Evolutionary conservation across 208 protist genomes (phyloP), one percentile per base, ranked within the genome.

Genomic region (Acanthamoeba divionensis): DNA sequence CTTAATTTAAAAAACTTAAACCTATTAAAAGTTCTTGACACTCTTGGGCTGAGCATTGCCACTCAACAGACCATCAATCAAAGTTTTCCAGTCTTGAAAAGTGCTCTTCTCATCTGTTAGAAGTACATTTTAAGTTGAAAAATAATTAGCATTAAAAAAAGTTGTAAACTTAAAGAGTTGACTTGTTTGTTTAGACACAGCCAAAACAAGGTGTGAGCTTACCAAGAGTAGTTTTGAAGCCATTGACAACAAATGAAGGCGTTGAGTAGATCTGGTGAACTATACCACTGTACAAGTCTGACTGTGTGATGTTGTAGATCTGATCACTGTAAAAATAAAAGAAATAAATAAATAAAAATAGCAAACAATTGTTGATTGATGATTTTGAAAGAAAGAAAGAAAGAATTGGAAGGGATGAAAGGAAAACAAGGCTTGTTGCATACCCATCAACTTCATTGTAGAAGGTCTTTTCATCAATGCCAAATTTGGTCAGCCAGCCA

Each of bases 181-280:
- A n/a, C n/a, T n/a, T n/a, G n/a, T n/a, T n/a, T n/a, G n/a, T n/a
- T n/a, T n/a, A n/a, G n/a, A n/a, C n/a, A n/a, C n/a, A n/a, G n/a
- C n/a, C n/a, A n/a, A n/a, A n/a, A n/a, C n/a, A n/a, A n/a, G n/a
- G n/a, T n/a, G n/a, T n/a, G n/a, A n/a, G n/a, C n/a, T n/a, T n/a
- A n/a, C n/a, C n/a, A n/a, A n/a, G n/a, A n/a, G n/a, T 45, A 13
- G 66, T 45, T 45, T 77, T 77, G 66, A 77, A 77, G 8, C 66
- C 66, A 29, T 77, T 77, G 66, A 77, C 29, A 29, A 77, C 54
- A 45, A 77, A 77, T 36, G 66, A 54, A 12, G 66, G 66, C 66
- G 66, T 77, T 45, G 47, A 45, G 38, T 77, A 77, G 66, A 77
- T 45, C 33, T 77, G 66, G 38, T 77, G n/a, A 45, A 77, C 54